A percentile compares a stretch with the other conserved stretches of the same genome.
Conservation (phyloP, 495 filamentous ascomycete species). For the Penicillium antarcticum region DNA sequence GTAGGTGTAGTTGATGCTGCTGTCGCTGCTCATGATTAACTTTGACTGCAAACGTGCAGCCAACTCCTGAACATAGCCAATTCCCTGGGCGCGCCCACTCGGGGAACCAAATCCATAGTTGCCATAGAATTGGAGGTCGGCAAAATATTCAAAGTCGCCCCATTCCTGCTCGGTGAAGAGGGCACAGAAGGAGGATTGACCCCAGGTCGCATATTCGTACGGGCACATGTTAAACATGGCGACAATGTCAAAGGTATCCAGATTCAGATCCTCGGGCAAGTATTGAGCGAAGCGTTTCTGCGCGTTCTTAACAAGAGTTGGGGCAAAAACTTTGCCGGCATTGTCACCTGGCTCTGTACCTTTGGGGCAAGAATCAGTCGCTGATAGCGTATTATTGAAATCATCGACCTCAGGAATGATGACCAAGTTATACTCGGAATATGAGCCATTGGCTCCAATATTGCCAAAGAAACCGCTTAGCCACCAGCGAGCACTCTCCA, state of each 20-base stretch:
- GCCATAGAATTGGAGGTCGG: constrained; percentile 60
- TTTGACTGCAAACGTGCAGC: constrained; percentile 56
- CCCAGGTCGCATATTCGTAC: constrained; percentile 32
- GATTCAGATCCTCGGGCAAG: constrained; percentile 40
- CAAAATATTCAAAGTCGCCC: constrained; percentile 51
- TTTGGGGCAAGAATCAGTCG: constrained; percentile 33
- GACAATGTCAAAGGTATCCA: constrained; percentile 48
- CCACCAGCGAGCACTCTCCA: constrained; percentile 44
- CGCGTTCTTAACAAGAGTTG: constrained; percentile 15
- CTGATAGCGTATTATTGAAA: constrained; percentile 49
- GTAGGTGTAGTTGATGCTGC: constrained; percentile 59
- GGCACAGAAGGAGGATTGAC: constrained; percentile 42
- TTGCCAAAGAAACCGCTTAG: constrained; percentile 38
- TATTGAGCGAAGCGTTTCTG: constrained; percentile 16
- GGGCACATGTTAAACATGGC: constrained; percentile 47
- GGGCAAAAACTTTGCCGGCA: constrained; percentile 14
- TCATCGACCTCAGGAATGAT: constrained; percentile 45
- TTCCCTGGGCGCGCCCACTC: constrained; percentile 58
- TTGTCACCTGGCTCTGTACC: constrained; percentile 11
- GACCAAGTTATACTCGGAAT: constrained; percentile 38
- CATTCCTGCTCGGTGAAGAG: constrained; percentile 57
- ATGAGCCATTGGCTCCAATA: constrained; percentile 32
- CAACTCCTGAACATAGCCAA: constrained; percentile 62
- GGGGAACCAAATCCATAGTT: constrained; percentile 55
- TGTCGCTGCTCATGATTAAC: constrained; percentile 46